Conservation (phyloP, 495 filamentous ascomycete species). For the Penicillium turbatum region DNA sequence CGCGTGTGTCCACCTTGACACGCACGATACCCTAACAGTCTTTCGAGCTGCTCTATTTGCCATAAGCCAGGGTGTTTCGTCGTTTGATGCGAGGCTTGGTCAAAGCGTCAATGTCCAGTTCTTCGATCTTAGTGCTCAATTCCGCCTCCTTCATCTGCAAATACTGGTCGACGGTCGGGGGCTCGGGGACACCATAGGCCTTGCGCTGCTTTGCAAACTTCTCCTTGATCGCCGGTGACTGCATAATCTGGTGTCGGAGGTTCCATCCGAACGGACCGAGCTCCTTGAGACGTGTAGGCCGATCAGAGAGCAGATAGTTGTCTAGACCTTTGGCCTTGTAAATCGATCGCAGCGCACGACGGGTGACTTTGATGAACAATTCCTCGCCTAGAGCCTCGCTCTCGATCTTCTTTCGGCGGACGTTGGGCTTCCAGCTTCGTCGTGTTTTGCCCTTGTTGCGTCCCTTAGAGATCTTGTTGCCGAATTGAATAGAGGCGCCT, state of each 20-base stretch:
- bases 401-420: slow-evolving; percentile 72
- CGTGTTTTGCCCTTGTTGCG: slow-evolving; percentile 77
- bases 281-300: slow-evolving; percentile 69
- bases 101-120: slow-evolving; percentile 35
- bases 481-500: slow-evolving; percentile 71
- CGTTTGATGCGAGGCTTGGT: slow-evolving; percentile 33
- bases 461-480: slow-evolving; percentile 78
- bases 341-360: slow-evolving; percentile 77
- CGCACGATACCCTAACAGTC: slow-evolving; percentile 5
- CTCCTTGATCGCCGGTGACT: slow-evolving; percentile 57
- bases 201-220: slow-evolving; percentile 55
- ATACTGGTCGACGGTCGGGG: slow-evolving; percentile 39
- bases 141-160: slow-evolving; percentile 38
- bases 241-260: slow-evolving; percentile 80
- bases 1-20: slow-evolving; percentile 15
- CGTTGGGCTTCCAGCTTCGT: slow-evolving; percentile 83
- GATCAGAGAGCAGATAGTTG: slow-evolving; percentile 77
- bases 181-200: slow-evolving; percentile 43
- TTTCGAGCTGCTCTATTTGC: background rate
- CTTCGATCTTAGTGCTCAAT: slow-evolving; percentile 29
- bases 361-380: slow-evolving; percentile 70
- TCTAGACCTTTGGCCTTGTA: slow-evolving; percentile 85
- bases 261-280: slow-evolving; percentile 85
- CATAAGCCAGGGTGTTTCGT: background rate
- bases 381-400: slow-evolving; percentile 59